Evolutionary conservation across 495 filamentous ascomycete species (phyloP).

Genomic region (Penicillium riverlandense): DNA sequence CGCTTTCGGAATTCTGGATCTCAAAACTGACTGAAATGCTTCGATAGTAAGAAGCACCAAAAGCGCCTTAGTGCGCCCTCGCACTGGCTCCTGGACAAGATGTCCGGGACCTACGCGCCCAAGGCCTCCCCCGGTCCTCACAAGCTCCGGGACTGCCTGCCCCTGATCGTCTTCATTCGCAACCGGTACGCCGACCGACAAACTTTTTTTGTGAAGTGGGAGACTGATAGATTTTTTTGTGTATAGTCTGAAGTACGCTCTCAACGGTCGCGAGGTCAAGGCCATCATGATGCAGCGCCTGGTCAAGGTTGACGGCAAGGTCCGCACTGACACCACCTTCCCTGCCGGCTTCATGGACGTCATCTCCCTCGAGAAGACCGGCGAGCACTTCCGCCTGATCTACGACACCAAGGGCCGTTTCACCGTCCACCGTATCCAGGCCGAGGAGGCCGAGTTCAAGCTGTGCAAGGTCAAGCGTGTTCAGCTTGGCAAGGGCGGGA

Average conservation of each 20-base stretch:
- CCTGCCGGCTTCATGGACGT: slow-evolving; percentile 99
- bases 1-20: background rate
- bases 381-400: slow-evolving; percentile 98
- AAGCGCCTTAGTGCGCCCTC: slow-evolving; percentile 98
- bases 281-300: slow-evolving; percentile 99
- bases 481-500: slow-evolving; percentile 96
- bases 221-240: too few relatives aligned
- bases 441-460: slow-evolving; percentile 98
- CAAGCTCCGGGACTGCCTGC: slow-evolving; percentile 98
- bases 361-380: slow-evolving; percentile 98
- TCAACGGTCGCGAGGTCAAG: slow-evolving; percentile 96
- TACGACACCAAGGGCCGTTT: slow-evolving; percentile 99
- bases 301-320: slow-evolving; percentile 98
- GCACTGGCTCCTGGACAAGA: slow-evolving; percentile 99
- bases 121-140: slow-evolving; percentile 95
- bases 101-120: slow-evolving; percentile 95
- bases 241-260: slow-evolving; percentile 90
- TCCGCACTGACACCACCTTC: slow-evolving; percentile 97
- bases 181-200: slow-evolving; percentile 51
- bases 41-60: slow-evolving; percentile 91
- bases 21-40: slow-evolving; percentile 22
- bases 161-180: slow-evolving; percentile 96
- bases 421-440: slow-evolving; percentile 97
- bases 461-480: slow-evolving; percentile 99
- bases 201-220: too few relatives aligned